These are phyloP conservation scores for Thelephora terrestris DNA, from an alignment of 1,284 basidiomycete genomes.

Conservation along the genomic window DNA sequence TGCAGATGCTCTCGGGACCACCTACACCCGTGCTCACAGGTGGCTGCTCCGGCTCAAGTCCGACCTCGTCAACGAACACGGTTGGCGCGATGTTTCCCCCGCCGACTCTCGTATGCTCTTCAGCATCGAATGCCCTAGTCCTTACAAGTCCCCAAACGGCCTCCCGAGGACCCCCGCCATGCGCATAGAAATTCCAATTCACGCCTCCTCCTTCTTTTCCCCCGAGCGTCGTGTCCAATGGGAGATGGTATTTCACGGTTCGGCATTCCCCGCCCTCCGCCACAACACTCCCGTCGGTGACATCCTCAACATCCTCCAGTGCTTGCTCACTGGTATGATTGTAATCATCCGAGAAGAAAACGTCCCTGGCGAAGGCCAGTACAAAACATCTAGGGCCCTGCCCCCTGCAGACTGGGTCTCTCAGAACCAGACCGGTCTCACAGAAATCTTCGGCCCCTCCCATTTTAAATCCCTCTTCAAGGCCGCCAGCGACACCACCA, in stretches of 20 bases:
- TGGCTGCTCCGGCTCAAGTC: conserved; percentile 55
- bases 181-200: conserved; percentile 59
- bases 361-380: conserved; percentile 45
- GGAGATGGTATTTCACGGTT: conserved; percentile 82
- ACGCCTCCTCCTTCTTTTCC: conserved; percentile 75
- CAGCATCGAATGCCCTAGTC: conserved; percentile 64
- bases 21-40: conserved; percentile 67
- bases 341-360: conserved; percentile 67
- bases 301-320: conserved; percentile 67
- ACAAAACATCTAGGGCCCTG: conserved; percentile 67
- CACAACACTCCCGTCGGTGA: conserved; percentile 69
- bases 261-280: conserved; percentile 68
- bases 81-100: conserved; percentile 52
- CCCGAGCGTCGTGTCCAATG: conserved; percentile 73
- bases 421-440: conserved; percentile 50
- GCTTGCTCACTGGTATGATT: conserved; percentile 70
- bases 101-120: conserved; percentile 63
- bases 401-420: conserved; percentile 67
- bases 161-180: conserved; percentile 66
- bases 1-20: conserved; percentile 66
- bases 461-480: conserved; percentile 63
- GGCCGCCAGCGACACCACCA: conserved; percentile 58
- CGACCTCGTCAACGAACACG: conserved; percentile 53
- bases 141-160: conserved; percentile 62
- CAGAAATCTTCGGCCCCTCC: conserved; percentile 59